Percentiles rank a stretch among this genome's conserved stretches.
phyloP scores from a whole-genome alignment of 176 grass and related monocot genomes.

The Bolboschoenus planiculmis region DNA sequence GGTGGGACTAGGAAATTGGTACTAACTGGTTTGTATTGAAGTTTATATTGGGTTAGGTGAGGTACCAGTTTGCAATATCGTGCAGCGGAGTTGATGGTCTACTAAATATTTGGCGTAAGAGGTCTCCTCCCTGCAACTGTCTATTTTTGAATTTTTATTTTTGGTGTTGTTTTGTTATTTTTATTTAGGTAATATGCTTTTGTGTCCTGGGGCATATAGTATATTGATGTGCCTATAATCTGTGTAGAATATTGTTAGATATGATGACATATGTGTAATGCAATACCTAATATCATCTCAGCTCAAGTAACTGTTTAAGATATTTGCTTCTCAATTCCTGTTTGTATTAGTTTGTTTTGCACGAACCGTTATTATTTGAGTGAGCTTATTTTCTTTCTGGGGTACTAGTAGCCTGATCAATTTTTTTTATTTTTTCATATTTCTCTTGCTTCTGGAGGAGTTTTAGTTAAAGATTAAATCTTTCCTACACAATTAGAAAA shows the following conservation, averaged over 20 bases:
- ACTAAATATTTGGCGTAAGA: constrained; percentile 5
- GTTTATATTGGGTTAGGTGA: not conserved
- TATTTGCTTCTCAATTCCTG: not conserved
- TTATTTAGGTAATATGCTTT: constrained; percentile 13
- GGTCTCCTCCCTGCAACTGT: constrained; percentile 25
- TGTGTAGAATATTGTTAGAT: constrained; percentile 9
- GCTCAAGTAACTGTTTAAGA: not conserved
- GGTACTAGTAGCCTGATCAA: not conserved
- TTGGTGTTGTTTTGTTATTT: constrained; percentile 8
- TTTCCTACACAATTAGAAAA: not conserved
- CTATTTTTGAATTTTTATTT: constrained; percentile 11
- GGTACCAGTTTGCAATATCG: not conserved
- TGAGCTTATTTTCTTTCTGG: not conserved
- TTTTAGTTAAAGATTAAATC: not conserved
- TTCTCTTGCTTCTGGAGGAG: not conserved
- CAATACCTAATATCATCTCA: constrained; percentile 3
- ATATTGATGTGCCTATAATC: constrained; percentile 5
- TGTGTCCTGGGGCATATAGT: not conserved
- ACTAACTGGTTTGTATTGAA: not conserved
- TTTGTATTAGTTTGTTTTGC: not conserved
- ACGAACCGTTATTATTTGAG: not conserved
- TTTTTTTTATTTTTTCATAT: not conserved
- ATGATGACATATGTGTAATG: constrained; percentile 11
- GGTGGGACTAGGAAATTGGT: constrained; percentile 11
- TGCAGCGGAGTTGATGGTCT: constrained; percentile 24